Percentiles rank a stretch among this genome's conserved stretches.
Evolutionary conservation across 2,329 filamentous ascomycete genomes (phyloP).

Genomic region (Scedosporium apiospermum): DNA sequence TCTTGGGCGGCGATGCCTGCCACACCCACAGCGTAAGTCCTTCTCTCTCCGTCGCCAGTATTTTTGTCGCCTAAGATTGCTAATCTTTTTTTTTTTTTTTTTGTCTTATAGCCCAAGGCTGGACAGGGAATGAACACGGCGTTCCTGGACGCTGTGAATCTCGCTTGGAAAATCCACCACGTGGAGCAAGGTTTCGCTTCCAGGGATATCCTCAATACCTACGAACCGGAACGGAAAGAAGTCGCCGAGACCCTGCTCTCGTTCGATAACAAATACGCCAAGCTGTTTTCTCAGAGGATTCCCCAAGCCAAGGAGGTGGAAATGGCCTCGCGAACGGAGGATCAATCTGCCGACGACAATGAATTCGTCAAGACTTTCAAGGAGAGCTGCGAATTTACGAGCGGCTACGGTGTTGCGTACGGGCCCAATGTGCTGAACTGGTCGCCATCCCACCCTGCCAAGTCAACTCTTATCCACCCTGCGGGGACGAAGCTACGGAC

Average conservation of each 20-base stretch:
- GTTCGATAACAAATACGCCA: conserved; percentile 85
- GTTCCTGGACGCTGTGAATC: conserved; percentile 73
- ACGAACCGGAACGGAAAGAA: conserved; percentile 75
- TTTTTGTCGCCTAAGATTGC: conserved; percentile 15
- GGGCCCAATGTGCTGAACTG: conserved; percentile 76
- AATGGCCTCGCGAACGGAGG: conserved; percentile 41
- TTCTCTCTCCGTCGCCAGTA: background rate
- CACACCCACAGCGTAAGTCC: conserved; percentile 62
- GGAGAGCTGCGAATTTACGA: conserved; percentile 83
- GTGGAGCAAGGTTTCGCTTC: conserved; percentile 76
- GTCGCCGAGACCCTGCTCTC: conserved; percentile 76
- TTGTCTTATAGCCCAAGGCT: conserved; percentile 54
- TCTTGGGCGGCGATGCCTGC: conserved; percentile 68
- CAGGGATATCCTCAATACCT: conserved; percentile 68
- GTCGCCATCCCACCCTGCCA: conserved; percentile 61
- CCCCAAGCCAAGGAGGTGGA: conserved; percentile 65
- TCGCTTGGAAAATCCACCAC: conserved; percentile 93
- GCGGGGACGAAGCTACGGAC: conserved; percentile 56
- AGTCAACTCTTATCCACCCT: conserved; percentile 61
- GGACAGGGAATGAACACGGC: conserved; percentile 76
- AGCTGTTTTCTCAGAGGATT: conserved; percentile 73
- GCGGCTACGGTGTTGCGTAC: conserved; percentile 84
- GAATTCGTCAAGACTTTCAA: conserved; percentile 88
- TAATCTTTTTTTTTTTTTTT: conserved; percentile 14
- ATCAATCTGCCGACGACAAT: conserved; percentile 46